These are phyloP conservation scores for Metschnikowia proteae DNA, from an alignment of 805 yeast species.

Conservation along the genomic window DNA sequence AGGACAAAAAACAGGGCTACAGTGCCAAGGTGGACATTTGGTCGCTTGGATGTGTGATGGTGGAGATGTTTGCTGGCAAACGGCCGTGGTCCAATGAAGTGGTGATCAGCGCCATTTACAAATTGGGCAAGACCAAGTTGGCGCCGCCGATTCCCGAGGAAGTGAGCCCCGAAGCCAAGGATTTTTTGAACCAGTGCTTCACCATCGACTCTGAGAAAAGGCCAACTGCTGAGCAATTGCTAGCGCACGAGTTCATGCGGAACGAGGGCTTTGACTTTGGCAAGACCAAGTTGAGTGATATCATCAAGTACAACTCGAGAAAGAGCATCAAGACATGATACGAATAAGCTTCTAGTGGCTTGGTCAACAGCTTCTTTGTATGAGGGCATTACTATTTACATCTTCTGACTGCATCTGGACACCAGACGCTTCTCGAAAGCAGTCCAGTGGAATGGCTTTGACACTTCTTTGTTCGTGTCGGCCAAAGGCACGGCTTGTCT, in stretches of 20 bases:
- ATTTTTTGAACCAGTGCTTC: conserved; percentile 75
- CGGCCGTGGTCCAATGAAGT: conserved; percentile 97
- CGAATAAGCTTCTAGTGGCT: too few species aligned
- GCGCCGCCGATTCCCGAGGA: conserved; percentile 98
- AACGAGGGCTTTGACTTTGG: conserved; percentile 46
- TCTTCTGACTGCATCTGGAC: neutral
- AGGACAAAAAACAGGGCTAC: conserved; percentile 78
- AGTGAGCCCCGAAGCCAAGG: conserved; percentile 62
- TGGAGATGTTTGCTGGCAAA: conserved; percentile 97
- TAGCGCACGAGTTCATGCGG: conserved; percentile 51
- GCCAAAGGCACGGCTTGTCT: too few species aligned
- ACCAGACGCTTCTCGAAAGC: too few species aligned
- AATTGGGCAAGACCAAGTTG: conserved; percentile 75
- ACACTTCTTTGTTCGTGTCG: too few species aligned
- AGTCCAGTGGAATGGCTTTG: too few species aligned
- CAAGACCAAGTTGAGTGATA: conserved; percentile 51
- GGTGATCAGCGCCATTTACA: conserved; percentile 90
- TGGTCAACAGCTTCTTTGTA: neutral
- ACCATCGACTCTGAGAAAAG: conserved; percentile 70
- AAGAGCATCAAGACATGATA: conserved; percentile 3
- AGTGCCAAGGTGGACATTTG: conserved; percentile 98
- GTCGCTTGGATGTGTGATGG: conserved; percentile 95
- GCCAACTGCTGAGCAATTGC: conserved; percentile 76
- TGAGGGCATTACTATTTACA: neutral
- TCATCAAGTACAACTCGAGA: conserved; percentile 36